Evolutionary conservation across 257 asterid species (phyloP).

Genomic region (Penstemon davidsonii): DNA sequence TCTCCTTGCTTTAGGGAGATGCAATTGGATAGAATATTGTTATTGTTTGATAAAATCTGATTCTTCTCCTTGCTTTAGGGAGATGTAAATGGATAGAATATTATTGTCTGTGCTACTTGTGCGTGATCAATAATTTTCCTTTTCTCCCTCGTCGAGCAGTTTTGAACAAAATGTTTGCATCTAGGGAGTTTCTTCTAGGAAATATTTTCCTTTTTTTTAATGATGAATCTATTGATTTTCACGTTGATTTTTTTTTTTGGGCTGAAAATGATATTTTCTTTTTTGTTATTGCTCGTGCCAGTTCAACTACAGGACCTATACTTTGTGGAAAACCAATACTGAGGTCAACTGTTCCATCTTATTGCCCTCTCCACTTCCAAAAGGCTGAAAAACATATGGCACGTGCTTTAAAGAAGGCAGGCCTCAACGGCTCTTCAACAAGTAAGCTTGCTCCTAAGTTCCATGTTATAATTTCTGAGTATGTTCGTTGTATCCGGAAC

Average conservation of each 20-base stretch:
- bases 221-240: slow-evolving; percentile 7
- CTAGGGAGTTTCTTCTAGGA: slow-evolving; percentile 1
- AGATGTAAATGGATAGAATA: slow-evolving; percentile 5
- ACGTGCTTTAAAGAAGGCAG: slow-evolving; percentile 84
- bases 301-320: slow-evolving; percentile 87
- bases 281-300: slow-evolving; percentile 34
- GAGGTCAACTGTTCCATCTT: slow-evolving; percentile 75
- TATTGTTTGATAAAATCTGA: not conserved
- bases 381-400: slow-evolving; percentile 80
- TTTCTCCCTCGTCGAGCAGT: slow-evolving; percentile 7
- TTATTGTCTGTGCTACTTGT: slow-evolving; percentile 3
- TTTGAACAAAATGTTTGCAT: slow-evolving; percentile 8
- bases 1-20: slow-evolving; percentile 19
- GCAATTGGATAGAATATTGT: not conserved
- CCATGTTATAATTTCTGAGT: slow-evolving; percentile 64
- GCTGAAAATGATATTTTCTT: slow-evolving; percentile 7
- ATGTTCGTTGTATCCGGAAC: slow-evolving; percentile 67
- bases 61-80: not conserved
- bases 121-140: not conserved
- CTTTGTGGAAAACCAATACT: slow-evolving; percentile 85
- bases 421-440: slow-evolving; percentile 64
- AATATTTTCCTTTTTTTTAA: not conserved
- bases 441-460: slow-evolving; percentile 83
- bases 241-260: not conserved
- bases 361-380: slow-evolving; percentile 69